These are phyloP conservation scores for Hypoxylon sp. DNA, from an alignment of 2,329 filamentous ascomycete genomes.

Conservation along the genomic window DNA sequence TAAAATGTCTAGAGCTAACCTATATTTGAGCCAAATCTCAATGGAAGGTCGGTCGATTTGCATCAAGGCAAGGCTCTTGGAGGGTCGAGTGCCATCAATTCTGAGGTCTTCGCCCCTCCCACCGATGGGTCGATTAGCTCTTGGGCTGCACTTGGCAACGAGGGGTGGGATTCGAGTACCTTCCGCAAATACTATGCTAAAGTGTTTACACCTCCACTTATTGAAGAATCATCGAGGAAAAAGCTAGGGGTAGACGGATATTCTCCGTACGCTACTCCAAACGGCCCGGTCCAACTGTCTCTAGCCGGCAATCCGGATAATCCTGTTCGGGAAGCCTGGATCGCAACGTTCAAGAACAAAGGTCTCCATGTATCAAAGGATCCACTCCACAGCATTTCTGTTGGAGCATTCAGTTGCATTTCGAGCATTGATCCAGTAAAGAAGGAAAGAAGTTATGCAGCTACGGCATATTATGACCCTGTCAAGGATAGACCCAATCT, in stretches of 20 bases:
- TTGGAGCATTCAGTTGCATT: slow-evolving; percentile 25
- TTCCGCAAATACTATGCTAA: slow-evolving; percentile 36
- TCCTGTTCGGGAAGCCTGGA: slow-evolving; percentile 25
- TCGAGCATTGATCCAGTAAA: slow-evolving; percentile 16
- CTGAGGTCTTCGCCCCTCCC: slow-evolving; percentile 39
- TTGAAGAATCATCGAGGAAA: slow-evolving; percentile 32
- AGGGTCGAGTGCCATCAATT: slow-evolving; percentile 42
- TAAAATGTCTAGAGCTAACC: not conserved
- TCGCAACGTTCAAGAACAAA: slow-evolving; percentile 11
- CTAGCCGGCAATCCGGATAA: slow-evolving; percentile 8
- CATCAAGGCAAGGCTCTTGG: slow-evolving; percentile 43
- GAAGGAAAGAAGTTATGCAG: slow-evolving; percentile 27
- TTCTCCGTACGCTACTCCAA: not conserved
- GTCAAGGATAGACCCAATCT: slow-evolving; percentile 24
- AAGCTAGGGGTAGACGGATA: slow-evolving; percentile 22
- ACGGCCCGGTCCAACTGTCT: slow-evolving; percentile 17
- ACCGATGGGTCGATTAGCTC: slow-evolving; percentile 27
- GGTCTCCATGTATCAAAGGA: slow-evolving; percentile 4
- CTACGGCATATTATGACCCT: slow-evolving; percentile 25
- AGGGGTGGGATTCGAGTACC: slow-evolving; percentile 35
- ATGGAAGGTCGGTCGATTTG: slow-evolving; percentile 28
- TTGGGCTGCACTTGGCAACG: slow-evolving; percentile 41
- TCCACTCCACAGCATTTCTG: slow-evolving; percentile 2
- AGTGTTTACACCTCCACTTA: slow-evolving; percentile 28
- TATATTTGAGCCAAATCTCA: slow-evolving; percentile 19